These are phyloP conservation scores for Cytospora piceae DNA, from an alignment of 2,329 filamentous ascomycete genomes.

Conservation along the genomic window DNA sequence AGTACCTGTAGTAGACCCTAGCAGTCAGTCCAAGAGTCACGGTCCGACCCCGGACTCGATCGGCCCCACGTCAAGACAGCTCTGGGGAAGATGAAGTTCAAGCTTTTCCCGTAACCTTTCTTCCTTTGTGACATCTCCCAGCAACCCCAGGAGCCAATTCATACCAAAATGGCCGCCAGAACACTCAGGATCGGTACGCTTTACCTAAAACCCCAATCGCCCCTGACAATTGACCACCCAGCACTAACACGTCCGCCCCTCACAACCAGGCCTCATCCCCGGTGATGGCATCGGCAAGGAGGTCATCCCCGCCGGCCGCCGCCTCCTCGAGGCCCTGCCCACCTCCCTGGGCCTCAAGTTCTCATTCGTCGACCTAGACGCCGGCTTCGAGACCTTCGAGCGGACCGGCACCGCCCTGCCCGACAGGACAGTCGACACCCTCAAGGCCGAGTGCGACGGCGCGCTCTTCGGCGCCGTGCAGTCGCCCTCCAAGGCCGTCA, in stretches of 20 bases:
- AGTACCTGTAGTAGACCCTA: too few species aligned
- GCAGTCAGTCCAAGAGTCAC: slow-evolving; percentile 6
- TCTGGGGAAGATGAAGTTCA: slow-evolving; percentile 8
- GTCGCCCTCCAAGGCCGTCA: slow-evolving; percentile 86
- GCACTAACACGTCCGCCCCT: slow-evolving; percentile 8
- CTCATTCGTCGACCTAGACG: slow-evolving; percentile 89
- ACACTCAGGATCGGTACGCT: slow-evolving; percentile 67
- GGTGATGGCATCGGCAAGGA: slow-evolving; percentile 98
- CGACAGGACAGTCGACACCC: slow-evolving; percentile 85
- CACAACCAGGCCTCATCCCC: slow-evolving; percentile 78
- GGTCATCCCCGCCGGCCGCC: slow-evolving; percentile 93
- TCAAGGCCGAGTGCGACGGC: slow-evolving; percentile 90
- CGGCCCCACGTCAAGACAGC: slow-evolving; percentile 18
- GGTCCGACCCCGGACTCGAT: slow-evolving; percentile 30
- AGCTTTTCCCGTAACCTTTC: slow-evolving; percentile 17
- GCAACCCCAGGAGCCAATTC: slow-evolving; percentile 22
- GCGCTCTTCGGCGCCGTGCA: slow-evolving; percentile 95
- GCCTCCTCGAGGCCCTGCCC: slow-evolving; percentile 89
- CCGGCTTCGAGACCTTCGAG: slow-evolving; percentile 93
- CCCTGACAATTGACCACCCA: neutral
- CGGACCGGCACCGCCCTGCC: slow-evolving; percentile 85
- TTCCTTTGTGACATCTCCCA: neutral
- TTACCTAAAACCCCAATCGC: neutral
- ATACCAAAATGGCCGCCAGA: slow-evolving; percentile 60
- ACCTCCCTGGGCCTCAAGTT: slow-evolving; percentile 91